These are phyloP conservation scores for Anisodus acutangulus DNA, from an alignment of 257 asterid genomes.

Conservation along the genomic window DNA sequence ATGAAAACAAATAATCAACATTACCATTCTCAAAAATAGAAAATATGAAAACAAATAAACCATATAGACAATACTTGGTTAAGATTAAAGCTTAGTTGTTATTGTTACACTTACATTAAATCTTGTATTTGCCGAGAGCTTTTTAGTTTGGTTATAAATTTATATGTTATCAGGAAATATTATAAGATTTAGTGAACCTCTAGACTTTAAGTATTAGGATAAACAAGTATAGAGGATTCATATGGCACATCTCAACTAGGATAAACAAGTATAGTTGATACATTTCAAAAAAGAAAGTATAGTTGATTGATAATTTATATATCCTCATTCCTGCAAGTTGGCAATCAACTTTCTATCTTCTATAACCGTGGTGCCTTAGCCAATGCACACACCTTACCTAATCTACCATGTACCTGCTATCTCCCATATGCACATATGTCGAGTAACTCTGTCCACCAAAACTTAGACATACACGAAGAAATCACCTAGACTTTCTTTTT, in stretches of 20 bases:
- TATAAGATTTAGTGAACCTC: background rate
- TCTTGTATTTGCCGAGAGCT: too few species aligned
- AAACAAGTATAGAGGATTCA: background rate
- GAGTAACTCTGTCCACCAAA: background rate
- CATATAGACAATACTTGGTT: too few species aligned
- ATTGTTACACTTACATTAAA: too few species aligned
- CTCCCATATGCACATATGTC: slow-evolving; percentile 3
- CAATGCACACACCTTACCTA: slow-evolving; percentile 19
- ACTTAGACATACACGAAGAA: background rate
- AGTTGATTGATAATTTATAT: background rate
- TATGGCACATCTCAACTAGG: background rate
- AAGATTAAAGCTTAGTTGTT: too few species aligned
- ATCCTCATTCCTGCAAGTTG: background rate
- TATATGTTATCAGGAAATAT: too few species aligned
- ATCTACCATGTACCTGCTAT: background rate
- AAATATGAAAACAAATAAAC: too few species aligned
- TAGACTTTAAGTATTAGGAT: background rate
- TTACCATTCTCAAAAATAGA: too few species aligned
- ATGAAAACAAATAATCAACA: too few species aligned
- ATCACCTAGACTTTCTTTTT: background rate
- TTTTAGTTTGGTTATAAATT: too few species aligned
- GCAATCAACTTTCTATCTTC: background rate
- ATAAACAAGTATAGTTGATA: background rate
- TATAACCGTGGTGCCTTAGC: background rate
- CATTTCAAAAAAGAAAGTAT: slow-evolving; percentile 9